Conservation (phyloP, 2,329 filamentous ascomycete species). For the Fusarium sarcochroum region DNA sequence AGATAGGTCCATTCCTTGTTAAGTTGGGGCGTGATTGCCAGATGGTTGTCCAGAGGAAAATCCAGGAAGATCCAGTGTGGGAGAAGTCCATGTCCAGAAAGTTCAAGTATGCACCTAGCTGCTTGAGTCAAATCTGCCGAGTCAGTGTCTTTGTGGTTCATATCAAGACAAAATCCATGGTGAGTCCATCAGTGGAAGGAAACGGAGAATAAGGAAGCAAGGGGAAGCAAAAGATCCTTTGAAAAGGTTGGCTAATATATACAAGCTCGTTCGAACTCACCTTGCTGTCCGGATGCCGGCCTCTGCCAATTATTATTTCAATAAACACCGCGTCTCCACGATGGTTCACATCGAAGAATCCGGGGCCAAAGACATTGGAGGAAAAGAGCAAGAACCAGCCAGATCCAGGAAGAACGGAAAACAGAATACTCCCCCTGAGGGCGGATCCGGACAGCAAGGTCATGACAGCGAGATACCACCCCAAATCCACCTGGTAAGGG, state of each 20-base stretch:
- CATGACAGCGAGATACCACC: slow-evolving; percentile 45
- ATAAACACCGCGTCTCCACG: slow-evolving; percentile 44
- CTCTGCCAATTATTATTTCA: slow-evolving; percentile 51
- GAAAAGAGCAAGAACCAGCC: slow-evolving; percentile 46
- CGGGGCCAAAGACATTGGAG: slow-evolving; percentile 43
- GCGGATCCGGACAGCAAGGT: slow-evolving; percentile 55
- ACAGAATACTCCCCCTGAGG: slow-evolving; percentile 49
- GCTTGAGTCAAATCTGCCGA: slow-evolving; percentile 44
- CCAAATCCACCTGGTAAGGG: slow-evolving; percentile 42
- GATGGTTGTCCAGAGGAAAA: slow-evolving; percentile 8
- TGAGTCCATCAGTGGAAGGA: slow-evolving; percentile 35
- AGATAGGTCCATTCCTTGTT: slow-evolving; percentile 36
- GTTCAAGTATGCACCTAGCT: slow-evolving; percentile 42
- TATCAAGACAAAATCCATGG: slow-evolving; percentile 45
- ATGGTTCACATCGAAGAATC: slow-evolving; percentile 47
- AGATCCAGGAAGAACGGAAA: slow-evolving; percentile 51
- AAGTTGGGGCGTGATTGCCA: slow-evolving; percentile 28
- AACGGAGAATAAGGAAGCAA: slow-evolving; percentile 14
- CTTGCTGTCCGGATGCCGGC: slow-evolving; percentile 66
- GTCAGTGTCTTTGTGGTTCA: slow-evolving; percentile 46
- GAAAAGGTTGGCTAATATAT: slow-evolving; percentile 64
- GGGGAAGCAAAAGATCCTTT: slow-evolving; percentile 52
- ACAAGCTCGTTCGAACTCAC: slow-evolving; percentile 66
- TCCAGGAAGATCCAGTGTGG: slow-evolving; percentile 25
- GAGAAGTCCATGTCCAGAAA: slow-evolving; percentile 19